phyloP scores from a whole-genome alignment of 1,284 basidiomycete genomes.

The Ceratobasidium sp. region DNA sequence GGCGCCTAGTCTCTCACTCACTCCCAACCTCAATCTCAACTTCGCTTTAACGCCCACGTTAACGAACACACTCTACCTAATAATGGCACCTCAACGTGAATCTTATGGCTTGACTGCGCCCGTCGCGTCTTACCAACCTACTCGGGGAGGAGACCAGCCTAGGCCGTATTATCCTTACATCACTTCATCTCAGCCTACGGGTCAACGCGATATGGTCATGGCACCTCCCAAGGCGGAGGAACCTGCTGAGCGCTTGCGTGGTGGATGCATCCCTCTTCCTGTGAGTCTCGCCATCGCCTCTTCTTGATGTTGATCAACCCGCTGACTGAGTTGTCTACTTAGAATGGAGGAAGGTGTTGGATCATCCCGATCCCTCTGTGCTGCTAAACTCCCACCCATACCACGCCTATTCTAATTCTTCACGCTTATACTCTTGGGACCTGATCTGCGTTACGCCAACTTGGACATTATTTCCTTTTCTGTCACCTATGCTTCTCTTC shows the following conservation, averaged over 20 bases:
- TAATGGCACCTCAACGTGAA: conserved; percentile 29
- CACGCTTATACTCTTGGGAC: not conserved
- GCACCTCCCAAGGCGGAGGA: conserved; percentile 26
- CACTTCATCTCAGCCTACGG: conserved; percentile 36
- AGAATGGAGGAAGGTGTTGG: conserved; percentile 39
- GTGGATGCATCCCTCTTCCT: conserved; percentile 39
- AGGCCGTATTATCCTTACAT: conserved; percentile 38
- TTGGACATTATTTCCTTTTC: too few species aligned
- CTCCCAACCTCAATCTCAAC: not conserved
- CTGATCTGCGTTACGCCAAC: too few species aligned
- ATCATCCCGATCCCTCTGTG: conserved; percentile 41
- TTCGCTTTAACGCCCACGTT: not conserved
- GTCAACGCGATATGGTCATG: conserved; percentile 28
- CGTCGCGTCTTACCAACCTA: conserved; percentile 31
- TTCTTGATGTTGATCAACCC: not conserved
- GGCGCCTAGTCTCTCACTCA: not conserved
- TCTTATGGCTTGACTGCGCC: conserved; percentile 20
- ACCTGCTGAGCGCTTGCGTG: conserved; percentile 31
- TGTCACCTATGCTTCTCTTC: too few species aligned
- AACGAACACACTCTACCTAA: conserved; percentile 2
- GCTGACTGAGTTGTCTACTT: not conserved
- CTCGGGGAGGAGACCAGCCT: conserved; percentile 1
- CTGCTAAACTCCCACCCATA: conserved; percentile 15
- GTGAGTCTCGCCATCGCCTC: conserved; percentile 11
- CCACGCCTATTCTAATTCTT: not conserved